These are phyloP conservation scores for Mangifera indica DNA, from an alignment of 345 rosid species.

Conservation along the genomic window DNA sequence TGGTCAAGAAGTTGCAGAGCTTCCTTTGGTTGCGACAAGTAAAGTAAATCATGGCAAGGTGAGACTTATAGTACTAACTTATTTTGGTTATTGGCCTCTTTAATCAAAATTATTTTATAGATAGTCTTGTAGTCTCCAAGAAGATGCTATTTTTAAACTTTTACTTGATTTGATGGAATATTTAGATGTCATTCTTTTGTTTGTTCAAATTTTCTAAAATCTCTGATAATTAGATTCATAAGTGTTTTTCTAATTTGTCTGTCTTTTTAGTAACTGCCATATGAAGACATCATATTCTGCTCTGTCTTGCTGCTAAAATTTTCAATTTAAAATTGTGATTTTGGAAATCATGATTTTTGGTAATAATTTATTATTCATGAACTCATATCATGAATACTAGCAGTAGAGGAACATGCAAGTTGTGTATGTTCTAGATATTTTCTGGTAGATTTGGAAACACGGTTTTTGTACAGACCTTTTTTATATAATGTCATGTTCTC, in stretches of 20 bases:
- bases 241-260: neutral
- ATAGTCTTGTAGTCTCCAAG: neutral
- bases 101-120: neutral
- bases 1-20: slow-evolving; percentile 87
- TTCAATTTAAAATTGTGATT: neutral
- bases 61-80: slow-evolving; percentile 17
- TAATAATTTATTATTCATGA: neutral
- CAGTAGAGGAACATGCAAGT: neutral
- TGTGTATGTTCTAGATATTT: neutral
- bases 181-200: neutral
- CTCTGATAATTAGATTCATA: neutral
- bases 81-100: neutral
- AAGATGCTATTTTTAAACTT: neutral
- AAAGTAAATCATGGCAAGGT: slow-evolving; percentile 73
- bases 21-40: slow-evolving; percentile 91
- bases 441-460: neutral
- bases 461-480: neutral
- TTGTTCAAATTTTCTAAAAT: neutral
- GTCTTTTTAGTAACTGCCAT: neutral
- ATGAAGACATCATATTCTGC: neutral
- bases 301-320: neutral
- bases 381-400: neutral
- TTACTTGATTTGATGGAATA: neutral
- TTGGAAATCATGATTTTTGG: neutral
- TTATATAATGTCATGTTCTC: neutral